phyloP scores from a whole-genome alignment of 2,329 filamentous ascomycete species.

The Escovopsis sp. region DNA sequence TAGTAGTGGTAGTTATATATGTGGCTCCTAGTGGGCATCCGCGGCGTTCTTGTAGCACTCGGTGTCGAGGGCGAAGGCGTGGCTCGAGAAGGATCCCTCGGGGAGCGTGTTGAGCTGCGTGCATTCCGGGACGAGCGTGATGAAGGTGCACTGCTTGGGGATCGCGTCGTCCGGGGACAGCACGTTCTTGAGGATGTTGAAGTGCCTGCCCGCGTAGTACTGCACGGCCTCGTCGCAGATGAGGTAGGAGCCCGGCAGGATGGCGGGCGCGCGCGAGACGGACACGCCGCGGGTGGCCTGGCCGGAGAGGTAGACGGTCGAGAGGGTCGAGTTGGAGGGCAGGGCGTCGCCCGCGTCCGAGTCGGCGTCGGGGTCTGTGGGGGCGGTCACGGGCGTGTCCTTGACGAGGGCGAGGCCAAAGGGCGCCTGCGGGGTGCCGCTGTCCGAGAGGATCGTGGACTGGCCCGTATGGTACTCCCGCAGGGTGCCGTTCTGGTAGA shows the following conservation, averaged over 20 bases:
- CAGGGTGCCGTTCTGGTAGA: constrained; percentile 33
- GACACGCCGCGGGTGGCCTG: constrained; percentile 17
- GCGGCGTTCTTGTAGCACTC: constrained; percentile 24
- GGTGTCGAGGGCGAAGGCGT: constrained; percentile 20
- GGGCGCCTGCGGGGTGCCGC: constrained; percentile 21
- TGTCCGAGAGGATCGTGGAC: constrained; percentile 22
- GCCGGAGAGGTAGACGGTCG: constrained; percentile 13
- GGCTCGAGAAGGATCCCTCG: constrained; percentile 17
- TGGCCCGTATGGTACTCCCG: constrained; percentile 12
- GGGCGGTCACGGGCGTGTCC: too few species aligned
- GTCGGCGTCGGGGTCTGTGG: too few species aligned
- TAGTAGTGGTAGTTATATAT: too few species aligned
- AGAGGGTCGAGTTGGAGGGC: constrained; percentile 7
- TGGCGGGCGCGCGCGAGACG: constrained; percentile 15
- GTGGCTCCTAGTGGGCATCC: constrained; percentile 18
- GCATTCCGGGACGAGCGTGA: constrained; percentile 27
- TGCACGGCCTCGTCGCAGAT: constrained; percentile 25
- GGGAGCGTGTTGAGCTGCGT: constrained; percentile 19
- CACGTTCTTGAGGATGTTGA: constrained; percentile 18
- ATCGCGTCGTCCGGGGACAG: constrained; percentile 17
- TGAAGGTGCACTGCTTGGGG: constrained; percentile 23
- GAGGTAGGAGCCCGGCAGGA: constrained; percentile 20
- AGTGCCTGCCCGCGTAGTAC: constrained; percentile 22
- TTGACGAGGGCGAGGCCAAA: constrained; percentile 16
- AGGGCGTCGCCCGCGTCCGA: constrained; percentile 12